phyloP scores from a whole-genome alignment of 2,329 filamentous ascomycete species.

The Xylaria sp. region DNA sequence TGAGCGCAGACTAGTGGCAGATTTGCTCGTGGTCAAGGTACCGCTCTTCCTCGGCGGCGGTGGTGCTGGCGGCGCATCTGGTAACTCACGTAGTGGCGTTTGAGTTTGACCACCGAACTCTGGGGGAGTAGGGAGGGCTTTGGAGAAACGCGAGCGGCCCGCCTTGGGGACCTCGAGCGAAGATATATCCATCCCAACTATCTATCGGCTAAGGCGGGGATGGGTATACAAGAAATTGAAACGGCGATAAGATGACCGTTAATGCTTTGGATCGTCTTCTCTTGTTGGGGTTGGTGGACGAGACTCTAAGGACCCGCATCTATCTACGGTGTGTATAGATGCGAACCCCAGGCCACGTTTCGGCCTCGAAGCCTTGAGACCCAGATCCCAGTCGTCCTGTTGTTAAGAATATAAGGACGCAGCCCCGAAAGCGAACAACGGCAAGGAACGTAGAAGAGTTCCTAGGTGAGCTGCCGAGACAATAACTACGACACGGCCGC shows the following conservation, averaged over 20 bases:
- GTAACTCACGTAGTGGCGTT: conserved; percentile 43
- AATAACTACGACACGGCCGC: conserved; percentile 10
- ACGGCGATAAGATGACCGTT: conserved; percentile 37
- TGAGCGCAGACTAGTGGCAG: conserved; percentile 42
- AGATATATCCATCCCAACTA: conserved; percentile 40
- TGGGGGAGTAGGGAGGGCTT: conserved; percentile 64
- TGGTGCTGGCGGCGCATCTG: conserved; percentile 43
- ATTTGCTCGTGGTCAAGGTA: conserved; percentile 39
- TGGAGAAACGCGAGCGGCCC: conserved; percentile 67
- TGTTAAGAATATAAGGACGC: neutral
- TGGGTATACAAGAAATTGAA: conserved; percentile 39
- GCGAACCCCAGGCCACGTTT: conserved; percentile 25
- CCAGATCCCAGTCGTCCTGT: conserved; percentile 6
- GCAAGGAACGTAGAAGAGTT: conserved; percentile 16
- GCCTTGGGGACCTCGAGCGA: conserved; percentile 52
- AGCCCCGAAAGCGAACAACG: conserved; percentile 3
- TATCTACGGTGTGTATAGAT: conserved; percentile 44
- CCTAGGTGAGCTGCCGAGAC: conserved; percentile 23
- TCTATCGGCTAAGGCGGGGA: conserved; percentile 38
- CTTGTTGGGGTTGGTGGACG: conserved; percentile 41
- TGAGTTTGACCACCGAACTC: conserved; percentile 38
- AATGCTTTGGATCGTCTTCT: conserved; percentile 40
- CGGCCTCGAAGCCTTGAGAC: conserved; percentile 16
- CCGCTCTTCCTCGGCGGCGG: conserved; percentile 48
- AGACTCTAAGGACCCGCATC: conserved; percentile 37